phyloP scores from a whole-genome alignment of 2,329 filamentous ascomycete species.

The Lasiodiplodia citricola region DNA sequence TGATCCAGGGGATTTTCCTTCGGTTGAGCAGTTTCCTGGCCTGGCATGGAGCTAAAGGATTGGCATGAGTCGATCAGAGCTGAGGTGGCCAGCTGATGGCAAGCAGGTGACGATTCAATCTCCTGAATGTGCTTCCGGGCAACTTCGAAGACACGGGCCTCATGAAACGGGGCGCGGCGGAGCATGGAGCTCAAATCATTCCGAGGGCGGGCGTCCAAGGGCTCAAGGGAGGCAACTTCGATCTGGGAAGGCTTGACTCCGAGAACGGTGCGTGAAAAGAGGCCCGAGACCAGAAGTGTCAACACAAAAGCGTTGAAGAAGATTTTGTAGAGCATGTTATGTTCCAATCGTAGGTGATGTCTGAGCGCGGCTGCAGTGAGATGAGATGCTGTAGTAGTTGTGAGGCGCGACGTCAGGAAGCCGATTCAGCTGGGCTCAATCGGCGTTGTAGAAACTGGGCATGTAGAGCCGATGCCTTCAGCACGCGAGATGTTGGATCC shows the following conservation, averaged over 20 bases:
- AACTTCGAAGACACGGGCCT: constrained; percentile 29
- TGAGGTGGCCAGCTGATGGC: constrained; percentile 58
- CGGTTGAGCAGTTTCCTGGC: constrained; percentile 4
- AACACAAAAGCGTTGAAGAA: neutral
- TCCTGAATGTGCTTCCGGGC: constrained; percentile 41
- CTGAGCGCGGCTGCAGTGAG: neutral
- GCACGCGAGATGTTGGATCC: constrained; percentile 13
- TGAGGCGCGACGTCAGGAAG: neutral
- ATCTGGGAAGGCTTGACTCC: neutral
- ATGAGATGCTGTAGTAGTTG: neutral
- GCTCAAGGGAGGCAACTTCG: neutral
- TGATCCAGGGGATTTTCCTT: constrained; percentile 36
- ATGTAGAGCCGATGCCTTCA: neutral
- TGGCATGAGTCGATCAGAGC: constrained; percentile 61
- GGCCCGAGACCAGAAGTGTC: neutral
- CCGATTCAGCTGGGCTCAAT: neutral
- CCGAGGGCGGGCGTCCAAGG: neutral
- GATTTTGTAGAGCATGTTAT: neutral
- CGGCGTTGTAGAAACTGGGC: neutral
- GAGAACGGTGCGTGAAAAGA: neutral
- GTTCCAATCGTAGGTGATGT: neutral
- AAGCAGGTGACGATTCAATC: constrained; percentile 54
- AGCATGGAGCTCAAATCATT: constrained; percentile 31
- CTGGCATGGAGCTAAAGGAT: constrained; percentile 46
- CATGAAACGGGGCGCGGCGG: constrained; percentile 29